Evolutionary conservation across 2,329 filamentous ascomycete species (phyloP).

Genomic region (Endothia cerciana): DNA sequence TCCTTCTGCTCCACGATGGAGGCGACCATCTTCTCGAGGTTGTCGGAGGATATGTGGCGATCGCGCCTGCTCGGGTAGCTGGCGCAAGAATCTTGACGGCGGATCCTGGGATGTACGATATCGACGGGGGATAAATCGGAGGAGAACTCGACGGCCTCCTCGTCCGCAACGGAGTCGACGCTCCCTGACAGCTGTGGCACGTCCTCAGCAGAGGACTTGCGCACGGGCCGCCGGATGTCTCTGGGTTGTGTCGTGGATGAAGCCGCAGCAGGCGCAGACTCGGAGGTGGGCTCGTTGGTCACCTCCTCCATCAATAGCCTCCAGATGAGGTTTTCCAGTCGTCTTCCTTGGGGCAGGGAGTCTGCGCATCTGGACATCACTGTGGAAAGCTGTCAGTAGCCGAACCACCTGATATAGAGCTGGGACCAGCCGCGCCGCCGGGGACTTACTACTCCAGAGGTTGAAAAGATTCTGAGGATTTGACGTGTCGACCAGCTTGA

Average conservation of each 20-base stretch:
- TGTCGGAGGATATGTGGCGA: conserved; percentile 89
- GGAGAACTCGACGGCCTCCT: conserved; percentile 65
- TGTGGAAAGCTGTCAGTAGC: conserved; percentile 41
- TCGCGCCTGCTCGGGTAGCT: conserved; percentile 74
- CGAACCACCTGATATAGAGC: too few species aligned
- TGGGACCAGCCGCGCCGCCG: conserved; percentile 21
- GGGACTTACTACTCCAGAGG: conserved; percentile 89
- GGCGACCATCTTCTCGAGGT: conserved; percentile 91
- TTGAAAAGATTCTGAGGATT: conserved; percentile 93
- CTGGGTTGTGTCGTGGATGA: conserved; percentile 50
- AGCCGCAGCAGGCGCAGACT: conserved; percentile 48
- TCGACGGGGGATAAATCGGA: conserved; percentile 59
- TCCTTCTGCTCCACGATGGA: conserved; percentile 90
- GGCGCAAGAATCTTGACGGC: conserved; percentile 71
- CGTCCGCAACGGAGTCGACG: conserved; percentile 74
- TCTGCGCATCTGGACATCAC: conserved; percentile 95
- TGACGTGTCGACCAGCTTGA: conserved; percentile 92
- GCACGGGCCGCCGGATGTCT: conserved; percentile 45
- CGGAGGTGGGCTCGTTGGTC: conserved; percentile 18
- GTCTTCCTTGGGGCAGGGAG: conserved; percentile 88
- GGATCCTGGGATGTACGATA: conserved; percentile 68
- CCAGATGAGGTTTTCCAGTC: conserved; percentile 96
- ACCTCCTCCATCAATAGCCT: conserved; percentile 88
- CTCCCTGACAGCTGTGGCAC: conserved; percentile 77
- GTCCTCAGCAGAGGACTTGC: conserved; percentile 48